phyloP scores from a whole-genome alignment of 1,284 basidiomycete species.

The Porogramme epimiltina region DNA sequence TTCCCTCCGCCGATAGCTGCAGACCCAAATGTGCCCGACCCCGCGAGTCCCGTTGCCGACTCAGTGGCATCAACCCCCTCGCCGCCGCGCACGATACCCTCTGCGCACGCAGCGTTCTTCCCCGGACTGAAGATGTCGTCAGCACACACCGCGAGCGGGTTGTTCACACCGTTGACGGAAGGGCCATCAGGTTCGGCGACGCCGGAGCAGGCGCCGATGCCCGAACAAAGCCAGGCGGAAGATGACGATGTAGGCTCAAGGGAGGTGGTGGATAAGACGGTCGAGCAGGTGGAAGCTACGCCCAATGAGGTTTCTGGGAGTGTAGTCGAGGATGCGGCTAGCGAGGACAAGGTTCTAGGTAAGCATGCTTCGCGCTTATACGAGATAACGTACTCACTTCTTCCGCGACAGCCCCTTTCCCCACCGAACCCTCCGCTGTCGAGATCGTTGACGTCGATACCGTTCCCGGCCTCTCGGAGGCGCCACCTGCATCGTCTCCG shows the following conservation, averaged over 20 bases:
- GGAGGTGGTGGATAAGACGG: neutral
- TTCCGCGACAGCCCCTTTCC: no score
- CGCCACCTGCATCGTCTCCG: no score
- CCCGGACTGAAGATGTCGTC: slow-evolving; percentile 10
- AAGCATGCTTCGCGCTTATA: no score
- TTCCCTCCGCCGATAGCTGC: slow-evolving; percentile 45
- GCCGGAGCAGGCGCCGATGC: slow-evolving; percentile 2
- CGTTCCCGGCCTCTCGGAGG: neutral
- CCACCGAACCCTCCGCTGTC: no score
- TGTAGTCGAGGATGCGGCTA: no score
- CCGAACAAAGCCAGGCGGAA: neutral
- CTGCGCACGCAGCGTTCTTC: slow-evolving; percentile 11
- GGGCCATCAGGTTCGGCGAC: slow-evolving; percentile 20
- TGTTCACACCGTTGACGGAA: slow-evolving; percentile 33
- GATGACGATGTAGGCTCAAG: neutral
- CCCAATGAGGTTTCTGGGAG: neutral
- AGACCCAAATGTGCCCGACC: slow-evolving; percentile 43
- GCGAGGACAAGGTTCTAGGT: no score
- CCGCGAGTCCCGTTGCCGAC: slow-evolving; percentile 28
- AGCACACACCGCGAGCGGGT: slow-evolving; percentile 27
- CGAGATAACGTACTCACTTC: no score
- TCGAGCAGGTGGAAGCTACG: neutral
- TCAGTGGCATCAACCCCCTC: neutral
- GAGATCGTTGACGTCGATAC: no score
- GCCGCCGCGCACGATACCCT: no score